phyloP scores from a whole-genome alignment of 1,139 yeast genomes.

The Geotrichum cucujoidarum region DNA sequence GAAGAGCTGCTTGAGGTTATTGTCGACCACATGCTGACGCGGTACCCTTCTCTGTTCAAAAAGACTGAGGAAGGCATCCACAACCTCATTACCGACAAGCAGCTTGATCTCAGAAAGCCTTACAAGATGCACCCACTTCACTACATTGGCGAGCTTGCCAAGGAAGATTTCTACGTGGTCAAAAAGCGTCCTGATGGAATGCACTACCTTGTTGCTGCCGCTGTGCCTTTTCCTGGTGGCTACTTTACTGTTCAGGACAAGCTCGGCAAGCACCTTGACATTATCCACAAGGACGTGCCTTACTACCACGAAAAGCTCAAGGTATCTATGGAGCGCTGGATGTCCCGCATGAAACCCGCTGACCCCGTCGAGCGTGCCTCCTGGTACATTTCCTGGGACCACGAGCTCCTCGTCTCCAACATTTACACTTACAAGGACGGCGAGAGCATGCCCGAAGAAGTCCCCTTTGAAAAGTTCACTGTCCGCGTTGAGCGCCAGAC shows the following conservation, averaged over 20 bases:
- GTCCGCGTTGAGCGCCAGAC: slow-evolving; percentile 64
- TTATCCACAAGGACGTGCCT: slow-evolving; percentile 67
- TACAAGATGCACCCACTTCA: slow-evolving; percentile 59
- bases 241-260: slow-evolving; percentile 58
- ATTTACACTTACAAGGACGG: slow-evolving; percentile 47
- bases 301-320: slow-evolving; percentile 62
- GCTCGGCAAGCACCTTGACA: slow-evolving; percentile 56
- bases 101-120: slow-evolving; percentile 55
- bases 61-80: slow-evolving; percentile 49
- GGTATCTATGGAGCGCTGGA: slow-evolving; percentile 73
- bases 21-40: slow-evolving; percentile 50
- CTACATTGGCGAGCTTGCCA: slow-evolving; percentile 63
- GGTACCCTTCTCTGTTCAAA: slow-evolving; percentile 62
- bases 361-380: slow-evolving; percentile 70
- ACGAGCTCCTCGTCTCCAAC: slow-evolving; percentile 49
- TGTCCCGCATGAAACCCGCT: slow-evolving; percentile 52
- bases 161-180: slow-evolving; percentile 67
- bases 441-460: slow-evolving; percentile 29
- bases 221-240: slow-evolving; percentile 77
- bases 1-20: slow-evolving; percentile 61
- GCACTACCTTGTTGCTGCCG: slow-evolving; percentile 67
- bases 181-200: slow-evolving; percentile 47
- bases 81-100: slow-evolving; percentile 59
- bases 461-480: slow-evolving; percentile 44
- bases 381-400: slow-evolving; percentile 72